Evolutionary conservation across 768 basidiomycete species (phyloP).

Genomic region (Tylopilus balloui): DNA sequence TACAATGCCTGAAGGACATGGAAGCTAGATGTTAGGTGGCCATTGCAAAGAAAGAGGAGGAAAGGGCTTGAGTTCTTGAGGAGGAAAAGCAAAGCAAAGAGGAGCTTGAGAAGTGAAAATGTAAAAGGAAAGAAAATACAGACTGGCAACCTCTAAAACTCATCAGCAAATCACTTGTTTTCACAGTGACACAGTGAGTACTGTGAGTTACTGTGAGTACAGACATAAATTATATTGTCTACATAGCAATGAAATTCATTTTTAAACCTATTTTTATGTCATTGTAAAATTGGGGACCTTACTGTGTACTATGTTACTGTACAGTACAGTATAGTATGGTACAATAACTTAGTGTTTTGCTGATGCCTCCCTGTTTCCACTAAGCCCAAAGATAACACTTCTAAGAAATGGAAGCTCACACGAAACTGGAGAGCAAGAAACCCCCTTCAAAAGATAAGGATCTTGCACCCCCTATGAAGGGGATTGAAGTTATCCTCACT

Average conservation of each 20-base stretch:
- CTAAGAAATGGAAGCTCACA: slow-evolving; percentile 66
- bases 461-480: slow-evolving; percentile 24
- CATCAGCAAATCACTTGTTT: too few species aligned
- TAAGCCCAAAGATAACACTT: slow-evolving; percentile 71
- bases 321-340: too few species aligned
- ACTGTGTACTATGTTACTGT: too few species aligned
- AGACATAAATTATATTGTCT: too few species aligned
- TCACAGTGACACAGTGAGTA: too few species aligned
- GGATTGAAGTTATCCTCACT: slow-evolving; percentile 22
- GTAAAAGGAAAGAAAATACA: slow-evolving; percentile 74
- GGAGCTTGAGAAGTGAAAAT: slow-evolving; percentile 72
- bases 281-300: too few species aligned
- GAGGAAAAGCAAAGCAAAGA: slow-evolving; percentile 71
- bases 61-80: slow-evolving; percentile 56
- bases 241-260: too few species aligned
- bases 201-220: too few species aligned
- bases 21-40: slow-evolving; percentile 73
- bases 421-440: slow-evolving; percentile 58
- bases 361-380: slow-evolving; percentile 26
- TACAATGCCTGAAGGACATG: slow-evolving; percentile 70
- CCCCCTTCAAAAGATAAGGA: slow-evolving; percentile 52
- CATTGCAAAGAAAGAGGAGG: slow-evolving; percentile 75
- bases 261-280: too few species aligned
- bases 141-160: slow-evolving; percentile 61
- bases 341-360: too few species aligned